Conservation (phyloP, 2,329 filamentous ascomycete species). For the Aphanoascus verrucosus region DNA sequence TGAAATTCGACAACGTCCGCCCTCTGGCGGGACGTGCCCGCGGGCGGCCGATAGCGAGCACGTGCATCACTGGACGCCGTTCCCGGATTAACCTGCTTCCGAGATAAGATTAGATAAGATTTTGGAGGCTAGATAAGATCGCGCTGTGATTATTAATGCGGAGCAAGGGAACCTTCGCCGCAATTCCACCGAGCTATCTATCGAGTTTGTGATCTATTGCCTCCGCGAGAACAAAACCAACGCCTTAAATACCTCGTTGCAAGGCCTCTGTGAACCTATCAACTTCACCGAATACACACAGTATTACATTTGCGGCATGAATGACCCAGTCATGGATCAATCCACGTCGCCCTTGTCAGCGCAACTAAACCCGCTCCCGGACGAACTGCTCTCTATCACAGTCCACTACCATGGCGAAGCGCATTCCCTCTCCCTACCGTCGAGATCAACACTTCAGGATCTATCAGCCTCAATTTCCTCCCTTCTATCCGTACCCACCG, state of each 20-base stretch:
- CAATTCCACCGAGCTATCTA: neutral
- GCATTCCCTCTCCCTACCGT: slow-evolving; percentile 39
- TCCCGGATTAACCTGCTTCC: neutral
- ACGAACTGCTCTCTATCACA: slow-evolving; percentile 27
- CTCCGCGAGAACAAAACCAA: neutral
- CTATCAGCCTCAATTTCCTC: slow-evolving; percentile 29
- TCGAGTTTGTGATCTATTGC: neutral
- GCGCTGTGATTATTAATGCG: slow-evolving; percentile 4
- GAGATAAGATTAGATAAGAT: neutral
- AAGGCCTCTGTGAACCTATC: no score
- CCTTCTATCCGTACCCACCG: slow-evolving; percentile 29
- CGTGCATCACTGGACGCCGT: no score
- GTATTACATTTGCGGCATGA: neutral
- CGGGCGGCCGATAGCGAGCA: no score
- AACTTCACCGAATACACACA: no score
- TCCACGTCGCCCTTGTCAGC: no score
- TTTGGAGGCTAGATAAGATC: slow-evolving; percentile 4
- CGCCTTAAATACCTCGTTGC: neutral
- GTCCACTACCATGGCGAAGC: slow-evolving; percentile 47
- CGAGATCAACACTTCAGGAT: slow-evolving; percentile 42
- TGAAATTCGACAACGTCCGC: no score
- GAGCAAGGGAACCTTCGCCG: slow-evolving; percentile 1
- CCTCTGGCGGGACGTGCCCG: no score
- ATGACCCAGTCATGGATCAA: neutral
- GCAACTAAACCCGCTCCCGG: neutral